phyloP scores from a whole-genome alignment of 345 rosid species.

The Camelina hispida region DNA sequence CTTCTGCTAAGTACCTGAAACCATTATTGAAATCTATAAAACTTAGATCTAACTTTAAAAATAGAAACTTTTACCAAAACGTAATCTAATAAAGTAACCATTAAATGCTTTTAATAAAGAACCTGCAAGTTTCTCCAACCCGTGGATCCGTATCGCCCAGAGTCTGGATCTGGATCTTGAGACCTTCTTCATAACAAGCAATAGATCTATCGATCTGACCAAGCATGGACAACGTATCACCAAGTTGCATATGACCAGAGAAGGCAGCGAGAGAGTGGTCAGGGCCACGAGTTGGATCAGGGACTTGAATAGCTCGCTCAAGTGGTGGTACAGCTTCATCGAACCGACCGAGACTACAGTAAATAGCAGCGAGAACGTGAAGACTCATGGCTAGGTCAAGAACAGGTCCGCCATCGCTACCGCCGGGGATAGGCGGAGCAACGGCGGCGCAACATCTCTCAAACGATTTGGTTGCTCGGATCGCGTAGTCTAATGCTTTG shows the following conservation, averaged over 20 bases:
- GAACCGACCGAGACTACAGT: constrained; percentile 91
- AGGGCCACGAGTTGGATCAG: constrained; percentile 69
- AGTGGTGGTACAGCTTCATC: constrained; percentile 93
- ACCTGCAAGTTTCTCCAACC: constrained; percentile 99
- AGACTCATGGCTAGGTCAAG: constrained; percentile 95
- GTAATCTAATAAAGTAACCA: not conserved
- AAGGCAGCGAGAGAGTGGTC: constrained; percentile 93
- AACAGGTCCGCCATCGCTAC: constrained; percentile 67
- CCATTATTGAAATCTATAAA: too few relatives aligned
- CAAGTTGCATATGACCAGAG: constrained; percentile 96
- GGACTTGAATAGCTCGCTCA: constrained; percentile 82
- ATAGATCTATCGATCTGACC: constrained; percentile 92
- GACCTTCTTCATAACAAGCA: constrained; percentile 80
- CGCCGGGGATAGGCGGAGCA: constrained; percentile 47
- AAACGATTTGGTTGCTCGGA: constrained; percentile 88
- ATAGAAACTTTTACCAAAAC: not conserved
- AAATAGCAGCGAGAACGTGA: constrained; percentile 92
- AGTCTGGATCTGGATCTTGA: constrained; percentile 94
- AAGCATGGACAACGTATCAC: constrained; percentile 96
- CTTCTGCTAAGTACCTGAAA: constrained; percentile 92
- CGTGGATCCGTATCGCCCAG: constrained; percentile 94
- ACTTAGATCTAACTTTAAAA: constrained; percentile 5
- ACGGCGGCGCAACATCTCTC: constrained; percentile 76
- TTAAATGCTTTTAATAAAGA: not conserved
- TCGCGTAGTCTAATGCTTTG: constrained; percentile 89